A percentile compares a stretch with the other conserved stretches of the same genome.
These are phyloP conservation scores for Arctium minus DNA, from an alignment of 129 eudicot species.

Conservation along the genomic window DNA sequence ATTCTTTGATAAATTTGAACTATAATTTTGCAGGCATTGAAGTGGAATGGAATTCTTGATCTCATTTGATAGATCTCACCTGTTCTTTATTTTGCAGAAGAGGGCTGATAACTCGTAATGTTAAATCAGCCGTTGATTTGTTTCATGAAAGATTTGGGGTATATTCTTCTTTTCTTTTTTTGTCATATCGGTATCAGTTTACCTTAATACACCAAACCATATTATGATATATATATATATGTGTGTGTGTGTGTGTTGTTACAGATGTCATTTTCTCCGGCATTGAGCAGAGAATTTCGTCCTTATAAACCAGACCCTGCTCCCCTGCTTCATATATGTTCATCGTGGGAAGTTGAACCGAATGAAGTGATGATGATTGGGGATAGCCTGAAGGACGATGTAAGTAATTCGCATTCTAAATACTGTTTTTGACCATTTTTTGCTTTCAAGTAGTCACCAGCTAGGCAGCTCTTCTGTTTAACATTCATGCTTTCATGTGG, in stretches of 20 bases:
- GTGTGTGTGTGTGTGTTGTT: constrained; percentile 16
- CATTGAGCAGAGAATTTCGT: constrained; percentile 90
- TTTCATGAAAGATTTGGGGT: constrained; percentile 92
- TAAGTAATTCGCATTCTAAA: constrained; percentile 34
- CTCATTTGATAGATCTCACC: constrained; percentile 2
- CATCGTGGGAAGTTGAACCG: constrained; percentile 79
- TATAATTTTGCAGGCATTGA: background rate
- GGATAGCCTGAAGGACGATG: constrained; percentile 97
- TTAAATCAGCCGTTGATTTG: constrained; percentile 78
- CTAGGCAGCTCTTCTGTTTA: background rate
- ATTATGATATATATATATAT: background rate
- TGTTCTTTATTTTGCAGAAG: constrained; percentile 54
- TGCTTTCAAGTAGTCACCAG: background rate
- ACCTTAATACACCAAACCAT: background rate
- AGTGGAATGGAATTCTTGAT: background rate
- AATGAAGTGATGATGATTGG: constrained; percentile 96
- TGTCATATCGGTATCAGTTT: background rate
- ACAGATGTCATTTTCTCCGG: constrained; percentile 86
- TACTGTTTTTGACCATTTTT: background rate
- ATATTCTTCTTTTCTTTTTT: constrained; percentile 16
- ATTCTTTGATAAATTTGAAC: background rate
- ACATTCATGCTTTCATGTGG: background rate
- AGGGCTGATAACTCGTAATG: constrained; percentile 95
- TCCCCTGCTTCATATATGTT: constrained; percentile 85
- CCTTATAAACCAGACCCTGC: constrained; percentile 98